phyloP scores from a whole-genome alignment of 495 filamentous ascomycete species.

The Penicillium lividum region DNA sequence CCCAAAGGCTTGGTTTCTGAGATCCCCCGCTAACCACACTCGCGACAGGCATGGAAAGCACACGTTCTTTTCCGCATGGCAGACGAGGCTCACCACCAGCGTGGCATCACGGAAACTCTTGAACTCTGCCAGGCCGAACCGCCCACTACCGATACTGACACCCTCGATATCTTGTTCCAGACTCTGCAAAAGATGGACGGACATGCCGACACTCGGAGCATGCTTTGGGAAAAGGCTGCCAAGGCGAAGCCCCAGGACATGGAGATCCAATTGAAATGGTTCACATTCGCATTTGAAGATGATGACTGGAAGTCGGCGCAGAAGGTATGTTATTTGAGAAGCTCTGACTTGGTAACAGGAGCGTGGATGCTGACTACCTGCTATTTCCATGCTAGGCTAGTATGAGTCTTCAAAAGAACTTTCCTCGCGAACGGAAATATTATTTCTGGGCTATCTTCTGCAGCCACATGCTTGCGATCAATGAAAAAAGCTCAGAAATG shows the following conservation, averaged over 20 bases:
- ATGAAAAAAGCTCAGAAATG: slow-evolving; percentile 40
- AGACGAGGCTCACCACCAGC: slow-evolving; percentile 44
- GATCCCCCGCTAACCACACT: not conserved
- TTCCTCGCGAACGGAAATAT: slow-evolving; percentile 56
- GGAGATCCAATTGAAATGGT: slow-evolving; percentile 56
- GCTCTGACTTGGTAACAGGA: not conserved
- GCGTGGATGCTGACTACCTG: not conserved
- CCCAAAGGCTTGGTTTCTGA: not conserved
- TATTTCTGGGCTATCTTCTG: slow-evolving; percentile 61
- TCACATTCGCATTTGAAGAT: slow-evolving; percentile 46
- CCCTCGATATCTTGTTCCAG: slow-evolving; percentile 48
- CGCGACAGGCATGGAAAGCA: slow-evolving; percentile 53
- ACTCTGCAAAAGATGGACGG: slow-evolving; percentile 36
- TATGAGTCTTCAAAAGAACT: slow-evolving; percentile 61
- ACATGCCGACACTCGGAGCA: slow-evolving; percentile 35
- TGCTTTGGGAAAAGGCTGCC: slow-evolving; percentile 57
- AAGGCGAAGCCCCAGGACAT: slow-evolving; percentile 52
- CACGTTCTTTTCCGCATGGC: slow-evolving; percentile 47
- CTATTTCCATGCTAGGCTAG: slow-evolving; percentile 42
- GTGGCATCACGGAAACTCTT: slow-evolving; percentile 50
- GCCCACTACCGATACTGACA: slow-evolving; percentile 51
- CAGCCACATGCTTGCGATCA: slow-evolving; percentile 42
- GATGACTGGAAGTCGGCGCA: slow-evolving; percentile 59
- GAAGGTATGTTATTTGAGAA: slow-evolving; percentile 40
- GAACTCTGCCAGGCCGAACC: slow-evolving; percentile 48